Evolutionary conservation across 2,329 filamentous ascomycete species (phyloP).

Genomic region (Mariannaea sp.): DNA sequence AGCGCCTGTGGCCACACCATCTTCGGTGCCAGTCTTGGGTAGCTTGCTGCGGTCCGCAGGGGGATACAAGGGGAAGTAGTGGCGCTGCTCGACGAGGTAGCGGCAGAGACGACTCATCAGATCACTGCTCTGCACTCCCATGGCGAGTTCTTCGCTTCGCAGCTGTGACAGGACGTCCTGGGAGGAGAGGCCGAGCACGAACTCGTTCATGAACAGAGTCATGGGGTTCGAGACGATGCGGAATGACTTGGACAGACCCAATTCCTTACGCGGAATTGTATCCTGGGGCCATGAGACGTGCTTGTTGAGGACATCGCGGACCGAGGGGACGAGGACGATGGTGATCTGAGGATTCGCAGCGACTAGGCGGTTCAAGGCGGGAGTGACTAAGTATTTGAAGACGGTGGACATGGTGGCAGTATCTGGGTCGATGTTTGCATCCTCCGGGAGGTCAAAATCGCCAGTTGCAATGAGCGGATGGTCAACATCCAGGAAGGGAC

Average conservation of each 20-base stretch:
- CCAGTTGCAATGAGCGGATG: slow-evolving; percentile 84
- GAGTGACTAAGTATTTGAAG: slow-evolving; percentile 80
- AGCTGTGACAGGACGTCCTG: slow-evolving; percentile 87
- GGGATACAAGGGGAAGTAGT: slow-evolving; percentile 90
- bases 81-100: slow-evolving; percentile 85
- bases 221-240: slow-evolving; percentile 89
- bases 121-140: slow-evolving; percentile 47
- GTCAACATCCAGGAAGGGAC: slow-evolving; percentile 90
- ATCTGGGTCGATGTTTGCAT: slow-evolving; percentile 72
- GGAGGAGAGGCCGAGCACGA: slow-evolving; percentile 77
- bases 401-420: slow-evolving; percentile 79
- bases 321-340: slow-evolving; percentile 81
- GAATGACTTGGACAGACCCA: slow-evolving; percentile 77
- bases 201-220: slow-evolving; percentile 86
- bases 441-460: slow-evolving; percentile 76
- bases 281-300: slow-evolving; percentile 84
- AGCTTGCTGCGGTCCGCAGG: slow-evolving; percentile 71
- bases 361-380: slow-evolving; percentile 72
- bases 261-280: slow-evolving; percentile 67
- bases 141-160: slow-evolving; percentile 68
- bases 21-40: slow-evolving; percentile 65
- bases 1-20: slow-evolving; percentile 69
- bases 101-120: slow-evolving; percentile 72
- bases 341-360: slow-evolving; percentile 74
- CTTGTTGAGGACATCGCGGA: slow-evolving; percentile 79